phyloP scores from a whole-genome alignment of 495 filamentous ascomycete genomes.

The Hyaloscypha bicolor region DNA sequence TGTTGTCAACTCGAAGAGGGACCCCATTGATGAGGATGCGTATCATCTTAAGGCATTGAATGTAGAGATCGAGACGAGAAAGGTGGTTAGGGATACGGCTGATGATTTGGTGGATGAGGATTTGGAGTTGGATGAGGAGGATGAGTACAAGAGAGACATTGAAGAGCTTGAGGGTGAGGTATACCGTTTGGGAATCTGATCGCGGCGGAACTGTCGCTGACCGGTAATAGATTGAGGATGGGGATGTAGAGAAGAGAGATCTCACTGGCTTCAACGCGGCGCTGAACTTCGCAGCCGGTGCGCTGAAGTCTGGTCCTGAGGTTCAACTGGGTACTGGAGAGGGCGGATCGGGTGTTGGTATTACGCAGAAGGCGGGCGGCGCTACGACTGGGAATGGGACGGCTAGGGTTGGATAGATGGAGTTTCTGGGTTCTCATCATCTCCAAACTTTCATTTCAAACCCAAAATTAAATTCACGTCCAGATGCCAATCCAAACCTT shows the following conservation, averaged over 20 bases:
- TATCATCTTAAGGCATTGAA: not conserved
- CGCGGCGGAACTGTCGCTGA: too few species aligned
- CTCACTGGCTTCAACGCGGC: constrained; percentile 51
- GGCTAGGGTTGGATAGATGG: too few species aligned
- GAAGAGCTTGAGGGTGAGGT: too few species aligned
- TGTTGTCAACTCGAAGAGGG: constrained; percentile 2
- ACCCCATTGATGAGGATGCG: not conserved
- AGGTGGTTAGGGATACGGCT: too few species aligned
- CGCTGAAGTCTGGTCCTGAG: constrained; percentile 46
- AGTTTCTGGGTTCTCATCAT: too few species aligned
- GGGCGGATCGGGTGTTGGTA: constrained; percentile 50
- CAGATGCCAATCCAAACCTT: too few species aligned
- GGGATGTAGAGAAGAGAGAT: constrained; percentile 39
- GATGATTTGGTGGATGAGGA: too few species aligned
- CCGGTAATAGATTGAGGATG: not conserved
- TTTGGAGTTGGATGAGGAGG: too few species aligned
- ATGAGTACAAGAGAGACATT: too few species aligned
- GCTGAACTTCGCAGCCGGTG: constrained; percentile 47
- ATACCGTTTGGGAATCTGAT: too few species aligned
- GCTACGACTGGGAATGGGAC: not conserved
- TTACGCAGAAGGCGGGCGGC: constrained; percentile 41
- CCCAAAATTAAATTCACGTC: too few species aligned
- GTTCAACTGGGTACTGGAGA: constrained; percentile 51
- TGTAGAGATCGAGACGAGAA: not conserved
- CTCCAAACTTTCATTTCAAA: too few species aligned